These are phyloP conservation scores for Bipolaris victoriae DNA, from an alignment of 2,329 filamentous ascomycete genomes.

Conservation along the genomic window DNA sequence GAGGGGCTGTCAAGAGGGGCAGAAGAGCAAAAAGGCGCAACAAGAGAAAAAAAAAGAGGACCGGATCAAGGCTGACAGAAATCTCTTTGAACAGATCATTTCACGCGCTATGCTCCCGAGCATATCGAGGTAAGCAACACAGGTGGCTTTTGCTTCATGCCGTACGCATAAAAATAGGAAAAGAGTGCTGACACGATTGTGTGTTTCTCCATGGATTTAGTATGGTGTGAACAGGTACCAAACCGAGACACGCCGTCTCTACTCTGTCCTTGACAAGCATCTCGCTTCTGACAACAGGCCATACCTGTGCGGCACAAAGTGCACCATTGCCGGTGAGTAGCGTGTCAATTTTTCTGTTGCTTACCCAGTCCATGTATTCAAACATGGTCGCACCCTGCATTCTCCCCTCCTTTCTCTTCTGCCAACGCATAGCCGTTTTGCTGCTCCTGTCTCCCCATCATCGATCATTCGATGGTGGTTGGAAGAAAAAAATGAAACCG, in stretches of 20 bases:
- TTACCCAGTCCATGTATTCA: not conserved
- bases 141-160: not conserved
- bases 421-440: not conserved
- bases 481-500: not conserved
- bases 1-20: not conserved
- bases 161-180: not conserved
- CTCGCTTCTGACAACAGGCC: conserved; percentile 60
- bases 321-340: conserved; percentile 57
- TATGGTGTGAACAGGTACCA: conserved; percentile 83
- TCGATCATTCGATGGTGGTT: not conserved
- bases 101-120: conserved; percentile 80
- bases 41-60: not conserved
- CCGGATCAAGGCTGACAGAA: not conserved
- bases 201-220: conserved; percentile 5
- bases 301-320: conserved; percentile 67
- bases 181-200: not conserved
- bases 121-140: conserved; percentile 62
- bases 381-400: not conserved
- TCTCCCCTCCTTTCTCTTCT: not conserved
- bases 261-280: conserved; percentile 76
- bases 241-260: conserved; percentile 84
- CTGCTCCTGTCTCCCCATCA: not conserved
- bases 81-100: conserved; percentile 66
- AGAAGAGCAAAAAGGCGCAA: not conserved
- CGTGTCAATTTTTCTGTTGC: too few relatives aligned